Evolutionary conservation across 805 yeast species (phyloP).

Genomic region (Schizosaccharomyces pombe): DNA sequence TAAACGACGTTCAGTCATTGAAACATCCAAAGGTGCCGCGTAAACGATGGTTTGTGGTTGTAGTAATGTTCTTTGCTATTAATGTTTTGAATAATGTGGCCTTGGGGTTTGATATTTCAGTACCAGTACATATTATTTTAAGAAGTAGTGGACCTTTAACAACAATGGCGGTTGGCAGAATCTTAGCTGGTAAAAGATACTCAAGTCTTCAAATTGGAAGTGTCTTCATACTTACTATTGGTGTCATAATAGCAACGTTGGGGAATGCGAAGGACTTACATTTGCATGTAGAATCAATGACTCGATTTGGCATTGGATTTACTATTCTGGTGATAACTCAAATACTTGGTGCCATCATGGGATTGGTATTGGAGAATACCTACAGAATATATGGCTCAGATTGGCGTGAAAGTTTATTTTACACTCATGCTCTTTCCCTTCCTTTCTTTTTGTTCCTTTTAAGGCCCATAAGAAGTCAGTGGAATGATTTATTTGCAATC

Average conservation of each 20-base stretch:
- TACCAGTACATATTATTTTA: slow-evolving; percentile 44
- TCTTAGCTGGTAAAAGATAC: slow-evolving; percentile 25
- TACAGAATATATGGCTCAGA: slow-evolving; percentile 27
- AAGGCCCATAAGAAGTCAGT: slow-evolving; percentile 6
- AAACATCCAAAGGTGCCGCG: slow-evolving; percentile 16
- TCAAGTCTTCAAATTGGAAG: slow-evolving; percentile 24
- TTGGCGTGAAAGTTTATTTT: slow-evolving; percentile 46
- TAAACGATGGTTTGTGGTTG: slow-evolving; percentile 22
- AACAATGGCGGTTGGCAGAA: slow-evolving; percentile 33
- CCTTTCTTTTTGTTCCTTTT: slow-evolving; percentile 24
- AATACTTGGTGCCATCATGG: slow-evolving; percentile 30
- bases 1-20: slow-evolving; percentile 14
- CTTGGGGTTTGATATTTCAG: slow-evolving; percentile 28
- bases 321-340: slow-evolving; percentile 25
- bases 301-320: slow-evolving; percentile 19
- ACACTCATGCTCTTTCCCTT: slow-evolving; percentile 25
- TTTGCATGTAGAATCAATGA: slow-evolving; percentile 9
- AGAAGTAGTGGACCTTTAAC: slow-evolving; percentile 41
- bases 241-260: slow-evolving; percentile 25
- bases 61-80: slow-evolving; percentile 27
- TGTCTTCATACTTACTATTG: slow-evolving; percentile 29
- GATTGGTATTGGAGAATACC: slow-evolving; percentile 32
- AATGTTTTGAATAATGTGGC: slow-evolving; percentile 35
- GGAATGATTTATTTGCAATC: slow-evolving; percentile 6
- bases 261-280: slow-evolving; percentile 8